Conservation (phyloP, 345 rosid species). For the Aurinia saxatilis region DNA sequence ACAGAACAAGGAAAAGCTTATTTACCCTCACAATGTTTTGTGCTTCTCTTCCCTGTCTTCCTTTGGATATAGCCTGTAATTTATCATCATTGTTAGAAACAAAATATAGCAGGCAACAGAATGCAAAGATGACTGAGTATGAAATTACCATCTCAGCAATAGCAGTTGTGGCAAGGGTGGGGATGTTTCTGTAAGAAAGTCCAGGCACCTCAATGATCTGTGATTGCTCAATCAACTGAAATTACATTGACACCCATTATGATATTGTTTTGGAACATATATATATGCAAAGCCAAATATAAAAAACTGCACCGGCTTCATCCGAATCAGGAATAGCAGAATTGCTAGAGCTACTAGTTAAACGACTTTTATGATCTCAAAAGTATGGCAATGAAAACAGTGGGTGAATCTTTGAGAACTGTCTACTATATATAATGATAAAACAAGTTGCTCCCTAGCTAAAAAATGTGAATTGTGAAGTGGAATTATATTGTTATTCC, state of each 20-base stretch:
- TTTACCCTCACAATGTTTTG: constrained; percentile 64
- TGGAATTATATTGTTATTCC: too few species aligned
- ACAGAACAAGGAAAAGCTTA: not conserved
- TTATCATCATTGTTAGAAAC: not conserved
- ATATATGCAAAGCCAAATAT: too few species aligned
- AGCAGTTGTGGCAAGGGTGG: constrained; percentile 50
- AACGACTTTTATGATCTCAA: too few species aligned
- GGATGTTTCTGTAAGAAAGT: constrained; percentile 37
- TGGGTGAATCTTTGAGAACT: too few species aligned
- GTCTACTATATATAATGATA: too few species aligned
- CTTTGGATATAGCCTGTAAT: constrained; percentile 68
- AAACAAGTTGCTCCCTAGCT: too few species aligned
- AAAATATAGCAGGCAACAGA: not conserved
- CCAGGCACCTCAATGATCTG: constrained; percentile 47
- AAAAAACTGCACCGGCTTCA: too few species aligned
- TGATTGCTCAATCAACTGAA: constrained; percentile 68
- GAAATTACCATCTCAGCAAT: constrained; percentile 70
- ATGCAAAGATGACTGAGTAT: not conserved
- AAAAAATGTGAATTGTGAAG: too few species aligned
- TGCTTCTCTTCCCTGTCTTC: constrained; percentile 88
- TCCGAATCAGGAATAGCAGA: too few species aligned
- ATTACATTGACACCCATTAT: not conserved
- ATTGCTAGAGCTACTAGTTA: too few species aligned
- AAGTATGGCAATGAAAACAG: too few species aligned
- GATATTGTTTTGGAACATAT: not conserved